Conservation (phyloP, 2,329 filamentous ascomycete genomes). For the Paecilomyces variotii region DNA sequence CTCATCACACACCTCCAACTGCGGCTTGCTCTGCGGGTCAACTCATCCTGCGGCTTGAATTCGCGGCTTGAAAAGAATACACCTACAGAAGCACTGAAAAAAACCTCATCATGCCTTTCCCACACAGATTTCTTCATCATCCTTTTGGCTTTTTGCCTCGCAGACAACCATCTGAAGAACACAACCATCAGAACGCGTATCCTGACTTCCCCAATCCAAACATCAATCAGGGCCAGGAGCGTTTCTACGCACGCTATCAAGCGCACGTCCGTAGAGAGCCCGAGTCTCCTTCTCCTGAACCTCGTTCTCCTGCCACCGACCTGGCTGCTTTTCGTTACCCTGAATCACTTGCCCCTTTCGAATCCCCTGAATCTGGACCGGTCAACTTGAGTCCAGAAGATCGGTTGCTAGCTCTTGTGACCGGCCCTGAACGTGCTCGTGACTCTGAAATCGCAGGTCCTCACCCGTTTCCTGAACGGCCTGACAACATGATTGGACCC, state of each 20-base stretch:
- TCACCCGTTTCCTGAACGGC: not conserved
- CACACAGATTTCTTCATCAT: not conserved
- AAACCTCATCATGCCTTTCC: not conserved
- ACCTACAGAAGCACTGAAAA: not conserved
- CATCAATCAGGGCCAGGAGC: not conserved
- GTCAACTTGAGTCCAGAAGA: not conserved
- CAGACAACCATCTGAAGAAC: not conserved
- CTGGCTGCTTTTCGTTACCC: not conserved
- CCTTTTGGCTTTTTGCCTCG: not conserved
- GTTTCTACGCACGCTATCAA: not conserved
- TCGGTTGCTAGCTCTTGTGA: not conserved
- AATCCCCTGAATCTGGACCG: not conserved
- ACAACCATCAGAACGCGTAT: not conserved
- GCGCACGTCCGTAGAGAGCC: not conserved
- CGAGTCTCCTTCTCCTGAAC: not conserved
- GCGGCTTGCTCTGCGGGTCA: not conserved
- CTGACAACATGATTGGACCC: conserved; percentile 11
- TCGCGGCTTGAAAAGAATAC: not conserved
- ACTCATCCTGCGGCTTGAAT: not conserved
- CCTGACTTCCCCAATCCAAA: not conserved
- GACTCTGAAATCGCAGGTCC: not conserved
- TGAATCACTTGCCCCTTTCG: not conserved
- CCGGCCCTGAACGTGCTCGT: not conserved
- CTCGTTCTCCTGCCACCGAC: not conserved
- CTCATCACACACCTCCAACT: not conserved